phyloP scores from a whole-genome alignment of 257 asterid species.

The Rehmannia glutinosa region DNA sequence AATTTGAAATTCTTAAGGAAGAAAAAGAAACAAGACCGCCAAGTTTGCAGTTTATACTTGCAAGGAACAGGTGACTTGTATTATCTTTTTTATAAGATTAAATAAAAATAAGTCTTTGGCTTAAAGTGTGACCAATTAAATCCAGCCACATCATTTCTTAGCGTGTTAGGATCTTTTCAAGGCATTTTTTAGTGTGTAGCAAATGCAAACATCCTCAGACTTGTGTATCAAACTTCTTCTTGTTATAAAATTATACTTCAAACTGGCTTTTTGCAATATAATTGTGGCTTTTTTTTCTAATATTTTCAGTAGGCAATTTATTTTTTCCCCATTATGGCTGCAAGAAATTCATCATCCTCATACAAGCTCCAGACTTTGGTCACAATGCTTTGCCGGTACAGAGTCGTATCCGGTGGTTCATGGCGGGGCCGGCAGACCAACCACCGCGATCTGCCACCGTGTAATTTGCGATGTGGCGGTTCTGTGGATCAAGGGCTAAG shows the following conservation, averaged over 20 bases:
- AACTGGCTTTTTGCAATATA: not conserved
- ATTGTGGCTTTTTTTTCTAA: not conserved
- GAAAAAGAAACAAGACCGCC: not conserved
- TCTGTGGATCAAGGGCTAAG: slow-evolving; percentile 39
- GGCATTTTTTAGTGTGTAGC: not conserved
- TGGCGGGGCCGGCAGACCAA: slow-evolving; percentile 17
- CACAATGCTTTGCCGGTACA: slow-evolving; percentile 34
- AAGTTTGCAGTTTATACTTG: slow-evolving; percentile 34
- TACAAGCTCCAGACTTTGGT: slow-evolving; percentile 41
- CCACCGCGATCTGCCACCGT: slow-evolving; percentile 15
- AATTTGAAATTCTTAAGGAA: too few species aligned
- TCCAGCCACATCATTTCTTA: slow-evolving; percentile 39
- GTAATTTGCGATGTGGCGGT: not conserved
- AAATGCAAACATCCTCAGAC: not conserved
- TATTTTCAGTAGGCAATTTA: not conserved
- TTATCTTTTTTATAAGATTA: not conserved
- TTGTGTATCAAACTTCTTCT: not conserved
- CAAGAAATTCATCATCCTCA: slow-evolving; percentile 43
- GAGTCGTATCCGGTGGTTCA: slow-evolving; percentile 12
- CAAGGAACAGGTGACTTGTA: slow-evolving; percentile 37
- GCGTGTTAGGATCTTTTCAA: slow-evolving; percentile 8
- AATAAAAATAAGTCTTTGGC: slow-evolving; percentile 14
- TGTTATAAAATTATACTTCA: slow-evolving; percentile 3
- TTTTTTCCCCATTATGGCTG: slow-evolving; percentile 29
- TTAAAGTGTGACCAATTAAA: slow-evolving; percentile 17